Evolutionary conservation across 2,329 filamentous ascomycete genomes (phyloP).

Genomic region (Metarhizium album): DNA sequence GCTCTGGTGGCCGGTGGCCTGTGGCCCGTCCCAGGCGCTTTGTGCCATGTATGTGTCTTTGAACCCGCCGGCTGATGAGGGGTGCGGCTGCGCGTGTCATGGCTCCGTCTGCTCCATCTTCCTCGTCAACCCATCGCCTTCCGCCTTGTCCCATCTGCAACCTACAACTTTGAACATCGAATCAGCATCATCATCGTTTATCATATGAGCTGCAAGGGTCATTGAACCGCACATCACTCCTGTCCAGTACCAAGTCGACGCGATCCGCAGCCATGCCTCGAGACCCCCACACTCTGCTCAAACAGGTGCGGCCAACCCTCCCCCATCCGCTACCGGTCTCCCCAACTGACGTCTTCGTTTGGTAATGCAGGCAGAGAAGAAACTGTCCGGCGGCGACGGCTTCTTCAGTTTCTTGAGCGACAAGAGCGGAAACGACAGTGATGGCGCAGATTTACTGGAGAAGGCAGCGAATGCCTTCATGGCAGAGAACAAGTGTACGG

Average conservation of each 20-base stretch:
- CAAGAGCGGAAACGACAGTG: slow-evolving; percentile 77
- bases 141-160: not conserved
- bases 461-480: slow-evolving; percentile 88
- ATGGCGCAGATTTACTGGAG: slow-evolving; percentile 76
- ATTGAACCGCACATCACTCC: not conserved
- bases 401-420: slow-evolving; percentile 89
- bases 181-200: not conserved
- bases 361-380: slow-evolving; percentile 68
- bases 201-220: not conserved
- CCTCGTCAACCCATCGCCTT: not conserved
- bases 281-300: slow-evolving; percentile 67
- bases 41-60: not conserved
- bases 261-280: slow-evolving; percentile 46
- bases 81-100: not conserved
- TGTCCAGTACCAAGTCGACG: not conserved
- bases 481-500: slow-evolving; percentile 70
- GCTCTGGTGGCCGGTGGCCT: too few species aligned
- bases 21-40: not conserved
- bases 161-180: not conserved
- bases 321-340: slow-evolving; percentile 7
- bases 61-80: not conserved
- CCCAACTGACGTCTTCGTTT: slow-evolving; percentile 6
- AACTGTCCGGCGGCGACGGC: slow-evolving; percentile 58
- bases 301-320: slow-evolving; percentile 48
- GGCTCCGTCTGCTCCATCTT: not conserved